These are phyloP conservation scores for Dichotomocladium elegans DNA, from an alignment of 371 early-diverging fungal genomes.

Conservation along the genomic window DNA sequence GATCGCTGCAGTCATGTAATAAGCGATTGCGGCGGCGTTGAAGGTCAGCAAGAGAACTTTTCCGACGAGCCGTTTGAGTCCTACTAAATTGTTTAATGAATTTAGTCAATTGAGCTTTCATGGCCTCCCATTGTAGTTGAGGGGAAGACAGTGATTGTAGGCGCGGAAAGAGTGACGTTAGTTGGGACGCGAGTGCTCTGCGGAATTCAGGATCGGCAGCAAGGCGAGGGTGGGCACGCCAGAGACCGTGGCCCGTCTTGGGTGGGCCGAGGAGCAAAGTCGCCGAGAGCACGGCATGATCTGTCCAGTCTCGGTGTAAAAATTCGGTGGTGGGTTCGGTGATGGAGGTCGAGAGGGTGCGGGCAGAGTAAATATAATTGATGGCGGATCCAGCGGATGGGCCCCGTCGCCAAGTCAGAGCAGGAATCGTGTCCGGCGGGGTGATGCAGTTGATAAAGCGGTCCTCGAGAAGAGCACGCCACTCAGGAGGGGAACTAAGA, in stretches of 20 bases:
- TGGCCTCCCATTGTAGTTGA: background rate
- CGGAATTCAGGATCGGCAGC: background rate
- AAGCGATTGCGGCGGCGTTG: background rate
- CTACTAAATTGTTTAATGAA: conserved; percentile 2
- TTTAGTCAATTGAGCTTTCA: background rate
- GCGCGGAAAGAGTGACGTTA: background rate
- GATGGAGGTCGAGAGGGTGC: background rate
- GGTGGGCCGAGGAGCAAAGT: background rate
- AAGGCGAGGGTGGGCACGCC: conserved; percentile 5
- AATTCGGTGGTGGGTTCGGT: background rate
- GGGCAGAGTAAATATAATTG: conserved; percentile 3
- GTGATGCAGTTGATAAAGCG: conserved; percentile 4
- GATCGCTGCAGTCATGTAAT: background rate
- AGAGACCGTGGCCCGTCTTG: background rate
- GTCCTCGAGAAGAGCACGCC: background rate
- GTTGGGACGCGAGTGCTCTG: background rate
- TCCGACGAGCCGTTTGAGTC: background rate
- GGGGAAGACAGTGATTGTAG: background rate
- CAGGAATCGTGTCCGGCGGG: background rate
- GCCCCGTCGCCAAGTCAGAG: conserved; percentile 3
- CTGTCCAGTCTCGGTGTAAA: background rate
- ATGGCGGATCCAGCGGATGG: background rate
- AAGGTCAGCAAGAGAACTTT: background rate
- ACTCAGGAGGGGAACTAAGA: background rate
- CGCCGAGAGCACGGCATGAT: conserved; percentile 3